Evolutionary conservation across 192 early-diverging fungal genomes (phyloP).

Genomic region (Dissophora globulifera): DNA sequence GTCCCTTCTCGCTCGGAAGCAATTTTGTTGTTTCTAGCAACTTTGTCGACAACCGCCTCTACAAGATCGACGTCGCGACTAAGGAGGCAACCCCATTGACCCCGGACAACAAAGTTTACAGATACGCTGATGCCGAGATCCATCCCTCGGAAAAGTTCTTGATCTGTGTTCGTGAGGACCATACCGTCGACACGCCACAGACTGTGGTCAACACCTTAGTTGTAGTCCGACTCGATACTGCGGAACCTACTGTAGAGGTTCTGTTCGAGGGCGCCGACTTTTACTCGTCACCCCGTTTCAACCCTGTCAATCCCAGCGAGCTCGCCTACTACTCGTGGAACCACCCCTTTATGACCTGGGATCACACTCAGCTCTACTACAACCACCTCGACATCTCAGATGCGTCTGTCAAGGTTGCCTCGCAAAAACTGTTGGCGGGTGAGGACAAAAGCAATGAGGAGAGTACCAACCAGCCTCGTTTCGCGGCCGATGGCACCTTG

Average conservation of each 20-base stretch:
- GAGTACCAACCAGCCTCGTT: constrained; percentile 68
- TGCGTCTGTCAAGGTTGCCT: constrained; percentile 13
- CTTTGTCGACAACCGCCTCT: constrained; percentile 64
- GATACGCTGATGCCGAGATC: constrained; percentile 75
- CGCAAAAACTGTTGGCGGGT: constrained; percentile 34
- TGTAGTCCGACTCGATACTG: constrained; percentile 54
- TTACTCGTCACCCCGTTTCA: constrained; percentile 72
- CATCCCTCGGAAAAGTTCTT: constrained; percentile 64
- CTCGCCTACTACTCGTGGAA: constrained; percentile 77
- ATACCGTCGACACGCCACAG: constrained; percentile 66
- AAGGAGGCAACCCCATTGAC: constrained; percentile 55
- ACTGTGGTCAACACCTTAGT: constrained; percentile 70
- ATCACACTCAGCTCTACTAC: constrained; percentile 68
- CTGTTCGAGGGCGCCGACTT: constrained; percentile 72
- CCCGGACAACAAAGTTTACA: constrained; percentile 54
- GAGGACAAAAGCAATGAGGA: constrained; percentile 43
- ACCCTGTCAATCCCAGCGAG: constrained; percentile 47
- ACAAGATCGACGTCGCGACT: constrained; percentile 54
- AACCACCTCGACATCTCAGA: constrained; percentile 50
- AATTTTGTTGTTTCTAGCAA: constrained; percentile 73
- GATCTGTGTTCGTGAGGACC: constrained; percentile 78
- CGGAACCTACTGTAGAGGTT: constrained; percentile 51
- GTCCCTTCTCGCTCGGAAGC: constrained; percentile 64
- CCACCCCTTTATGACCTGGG: constrained; percentile 86
- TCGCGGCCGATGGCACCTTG: constrained; percentile 63